A percentile compares a stretch with the other conserved stretches of the same genome.
Conservation (phyloP, 805 yeast species). For the Debaryomyces tyrocola region DNA sequence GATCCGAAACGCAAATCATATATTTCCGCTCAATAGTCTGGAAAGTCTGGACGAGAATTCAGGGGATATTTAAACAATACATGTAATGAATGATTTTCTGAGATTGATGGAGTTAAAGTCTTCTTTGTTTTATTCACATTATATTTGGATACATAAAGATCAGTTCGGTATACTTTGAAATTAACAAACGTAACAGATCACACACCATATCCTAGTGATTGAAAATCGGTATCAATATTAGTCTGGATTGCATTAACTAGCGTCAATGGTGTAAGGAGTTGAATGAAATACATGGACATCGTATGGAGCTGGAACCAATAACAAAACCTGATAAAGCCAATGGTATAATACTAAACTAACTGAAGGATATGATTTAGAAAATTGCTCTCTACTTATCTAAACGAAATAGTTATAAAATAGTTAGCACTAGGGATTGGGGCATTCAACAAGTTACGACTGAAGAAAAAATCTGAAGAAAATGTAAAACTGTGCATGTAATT, state of each 20-base stretch:
- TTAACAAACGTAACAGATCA: slow-evolving; percentile 79
- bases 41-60: slow-evolving; percentile 53
- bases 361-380: too few relatives aligned
- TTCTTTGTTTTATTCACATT: slow-evolving; percentile 41
- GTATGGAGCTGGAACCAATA: too few relatives aligned
- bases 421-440: too few relatives aligned
- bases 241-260: slow-evolving; percentile 9
- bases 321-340: too few relatives aligned
- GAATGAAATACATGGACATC: too few relatives aligned
- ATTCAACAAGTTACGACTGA: too few relatives aligned
- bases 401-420: too few relatives aligned
- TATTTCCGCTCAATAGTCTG: slow-evolving; percentile 56
- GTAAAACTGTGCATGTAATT: too few relatives aligned
- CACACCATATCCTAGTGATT: slow-evolving; percentile 75
- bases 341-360: too few relatives aligned
- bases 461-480: too few relatives aligned
- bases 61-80: slow-evolving; percentile 49
- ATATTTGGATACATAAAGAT: slow-evolving; percentile 67
- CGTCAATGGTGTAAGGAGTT: slow-evolving; percentile 1
- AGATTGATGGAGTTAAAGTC: slow-evolving; percentile 30
- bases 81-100: slow-evolving; percentile 9
- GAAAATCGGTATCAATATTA: slow-evolving; percentile 37
- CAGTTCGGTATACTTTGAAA: slow-evolving; percentile 84
- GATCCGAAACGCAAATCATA: slow-evolving; percentile 69
- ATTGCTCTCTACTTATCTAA: too few relatives aligned